Conservation (phyloP, 768 basidiomycete species). For the Filobasidium floriforme region DNA sequence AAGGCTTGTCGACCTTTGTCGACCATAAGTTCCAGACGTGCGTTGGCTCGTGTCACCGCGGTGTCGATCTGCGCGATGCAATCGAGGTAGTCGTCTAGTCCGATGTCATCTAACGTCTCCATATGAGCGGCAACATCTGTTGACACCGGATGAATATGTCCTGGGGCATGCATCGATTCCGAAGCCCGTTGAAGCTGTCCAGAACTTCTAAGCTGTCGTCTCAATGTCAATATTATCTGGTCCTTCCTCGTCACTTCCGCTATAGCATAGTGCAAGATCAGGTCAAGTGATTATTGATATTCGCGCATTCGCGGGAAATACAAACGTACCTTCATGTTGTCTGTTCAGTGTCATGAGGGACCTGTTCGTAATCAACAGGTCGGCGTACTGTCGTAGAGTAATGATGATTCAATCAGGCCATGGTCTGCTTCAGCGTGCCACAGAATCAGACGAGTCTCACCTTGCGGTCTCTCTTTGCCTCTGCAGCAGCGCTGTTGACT, state of each 20-base stretch:
- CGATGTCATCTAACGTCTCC: neutral
- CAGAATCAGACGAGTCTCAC: neutral
- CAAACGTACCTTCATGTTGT: constrained; percentile 8
- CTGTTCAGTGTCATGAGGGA: neutral
- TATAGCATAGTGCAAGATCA: neutral
- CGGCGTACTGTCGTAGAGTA: neutral
- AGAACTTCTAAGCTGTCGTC: neutral
- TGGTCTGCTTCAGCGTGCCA: neutral
- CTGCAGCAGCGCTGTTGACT: neutral
- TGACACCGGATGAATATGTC: neutral
- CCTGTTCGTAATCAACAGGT: neutral
- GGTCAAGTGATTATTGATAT: neutral
- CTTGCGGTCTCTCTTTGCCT: constrained; percentile 2
- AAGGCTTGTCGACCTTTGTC: neutral
- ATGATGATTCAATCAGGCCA: neutral
- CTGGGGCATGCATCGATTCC: too few relatives aligned
- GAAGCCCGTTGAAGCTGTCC: too few relatives aligned
- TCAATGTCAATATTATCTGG: neutral
- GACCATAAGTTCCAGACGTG: neutral
- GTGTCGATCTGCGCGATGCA: neutral
- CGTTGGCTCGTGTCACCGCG: neutral
- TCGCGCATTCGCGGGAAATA: neutral
- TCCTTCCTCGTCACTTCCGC: neutral
- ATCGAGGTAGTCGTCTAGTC: neutral
- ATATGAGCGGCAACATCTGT: neutral